Conservation (phyloP, 345 rosid genomes). For the Raphanus raphanistrum region DNA sequence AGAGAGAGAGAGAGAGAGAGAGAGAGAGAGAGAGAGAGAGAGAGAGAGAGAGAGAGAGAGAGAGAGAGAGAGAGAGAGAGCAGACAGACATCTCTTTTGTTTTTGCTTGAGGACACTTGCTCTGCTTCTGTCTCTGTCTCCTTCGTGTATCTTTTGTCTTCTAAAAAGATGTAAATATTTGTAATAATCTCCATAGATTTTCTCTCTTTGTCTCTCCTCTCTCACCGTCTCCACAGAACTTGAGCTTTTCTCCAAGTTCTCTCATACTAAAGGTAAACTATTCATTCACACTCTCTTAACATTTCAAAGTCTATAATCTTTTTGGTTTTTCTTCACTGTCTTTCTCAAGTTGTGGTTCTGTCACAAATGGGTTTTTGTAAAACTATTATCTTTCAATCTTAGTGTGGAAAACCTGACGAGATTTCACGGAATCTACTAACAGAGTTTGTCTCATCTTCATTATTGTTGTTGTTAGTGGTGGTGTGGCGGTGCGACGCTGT, state of each 20-base stretch:
- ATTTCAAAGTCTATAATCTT: not conserved
- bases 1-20: conserved; percentile 21
- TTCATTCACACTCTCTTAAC: conserved; percentile 19
- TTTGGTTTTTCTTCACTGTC: not conserved
- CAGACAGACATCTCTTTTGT: not conserved
- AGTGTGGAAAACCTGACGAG: not conserved
- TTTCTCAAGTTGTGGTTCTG: not conserved
- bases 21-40: conserved; percentile 16
- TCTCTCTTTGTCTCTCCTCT: conserved; percentile 14
- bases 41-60: conserved; percentile 9
- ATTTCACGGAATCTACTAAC: conserved; percentile 12
- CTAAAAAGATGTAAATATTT: conserved; percentile 15
- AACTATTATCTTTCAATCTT: not conserved
- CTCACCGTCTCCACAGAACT: conserved; percentile 5
- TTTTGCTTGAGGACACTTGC: conserved; percentile 16
- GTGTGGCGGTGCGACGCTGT: conserved; percentile 15
- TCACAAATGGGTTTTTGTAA: not conserved
- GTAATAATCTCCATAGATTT: not conserved
- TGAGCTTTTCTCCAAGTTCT: not conserved
- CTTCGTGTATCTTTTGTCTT: conserved; percentile 12
- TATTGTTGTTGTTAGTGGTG: not conserved
- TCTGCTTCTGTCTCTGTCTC: conserved; percentile 12
- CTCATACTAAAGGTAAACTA: conserved; percentile 25
- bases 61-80: conserved; percentile 21
- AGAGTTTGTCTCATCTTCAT: conserved; percentile 9